Conservation (phyloP, 2,329 filamentous ascomycete genomes). For the Eutypella sp. region DNA sequence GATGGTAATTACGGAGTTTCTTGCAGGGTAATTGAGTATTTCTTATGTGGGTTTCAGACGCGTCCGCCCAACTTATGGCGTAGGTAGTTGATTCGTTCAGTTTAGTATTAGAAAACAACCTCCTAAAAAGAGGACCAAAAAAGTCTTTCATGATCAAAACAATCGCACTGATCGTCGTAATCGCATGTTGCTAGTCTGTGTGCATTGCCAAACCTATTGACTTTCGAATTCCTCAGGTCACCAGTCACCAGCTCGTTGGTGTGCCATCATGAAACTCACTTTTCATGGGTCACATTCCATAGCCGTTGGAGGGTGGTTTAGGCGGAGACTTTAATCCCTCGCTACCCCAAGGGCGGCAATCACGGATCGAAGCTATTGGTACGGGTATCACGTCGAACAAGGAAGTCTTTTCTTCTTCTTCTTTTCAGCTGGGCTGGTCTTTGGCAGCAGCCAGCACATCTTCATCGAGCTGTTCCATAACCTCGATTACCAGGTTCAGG, state of each 20-base stretch:
- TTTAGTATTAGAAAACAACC: no score
- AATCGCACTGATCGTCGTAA: no score
- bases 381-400: background rate
- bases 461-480: slow-evolving; percentile 85
- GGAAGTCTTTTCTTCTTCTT: no score
- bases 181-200: no score
- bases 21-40: no score
- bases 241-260: slow-evolving; percentile 3
- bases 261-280: slow-evolving; percentile 10
- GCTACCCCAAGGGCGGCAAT: background rate
- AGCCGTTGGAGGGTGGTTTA: no score
- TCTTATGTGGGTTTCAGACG: no score
- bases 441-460: slow-evolving; percentile 59
- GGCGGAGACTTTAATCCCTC: background rate
- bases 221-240: background rate
- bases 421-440: slow-evolving; percentile 9
- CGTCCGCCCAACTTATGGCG: no score
- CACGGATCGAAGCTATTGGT: background rate
- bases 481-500: slow-evolving; percentile 73
- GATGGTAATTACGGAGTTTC: background rate
- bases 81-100: no score
- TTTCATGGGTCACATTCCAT: slow-evolving; percentile 9
- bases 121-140: no score
- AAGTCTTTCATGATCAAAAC: no score
- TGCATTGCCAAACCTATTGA: no score